phyloP scores from a whole-genome alignment of 768 basidiomycete genomes.

The Nevesoporus exiguus region DNA sequence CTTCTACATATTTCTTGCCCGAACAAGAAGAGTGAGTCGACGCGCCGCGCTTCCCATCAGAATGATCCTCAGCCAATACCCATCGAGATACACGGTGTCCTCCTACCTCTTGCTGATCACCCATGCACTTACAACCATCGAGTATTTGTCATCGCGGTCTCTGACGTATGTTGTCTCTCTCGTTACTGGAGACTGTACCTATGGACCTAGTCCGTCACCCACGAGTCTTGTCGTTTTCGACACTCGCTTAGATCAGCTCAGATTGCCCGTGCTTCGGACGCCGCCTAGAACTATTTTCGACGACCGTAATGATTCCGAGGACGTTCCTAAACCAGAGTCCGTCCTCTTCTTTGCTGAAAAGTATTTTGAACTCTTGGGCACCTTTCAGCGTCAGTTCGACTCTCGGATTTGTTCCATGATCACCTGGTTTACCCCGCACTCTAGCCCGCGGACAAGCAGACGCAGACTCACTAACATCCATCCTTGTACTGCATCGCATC shows the following conservation, averaged over 20 bases:
- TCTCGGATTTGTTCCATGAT: neutral
- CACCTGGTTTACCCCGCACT: conserved; percentile 1
- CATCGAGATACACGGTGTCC: conserved; percentile 37
- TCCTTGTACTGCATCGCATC: conserved; percentile 14
- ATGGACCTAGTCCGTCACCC: conserved; percentile 15
- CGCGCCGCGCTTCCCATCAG: neutral
- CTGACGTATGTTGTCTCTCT: conserved; percentile 18
- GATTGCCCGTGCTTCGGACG: conserved; percentile 44
- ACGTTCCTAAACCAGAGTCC: conserved; percentile 31
- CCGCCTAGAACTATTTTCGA: conserved; percentile 15
- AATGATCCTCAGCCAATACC: neutral
- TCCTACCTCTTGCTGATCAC: conserved; percentile 51
- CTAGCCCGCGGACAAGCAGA: conserved; percentile 12
- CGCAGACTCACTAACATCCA: neutral
- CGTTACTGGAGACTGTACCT: neutral
- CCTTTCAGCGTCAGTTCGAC: conserved; percentile 42
- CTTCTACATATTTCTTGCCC: conserved; percentile 50
- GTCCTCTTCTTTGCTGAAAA: conserved; percentile 43
- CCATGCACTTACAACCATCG: conserved; percentile 42
- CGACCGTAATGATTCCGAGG: conserved; percentile 17
- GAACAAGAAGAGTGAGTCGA: conserved; percentile 24
- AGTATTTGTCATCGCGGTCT: conserved; percentile 32
- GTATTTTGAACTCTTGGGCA: conserved; percentile 53
- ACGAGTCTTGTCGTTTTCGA: conserved; percentile 56
- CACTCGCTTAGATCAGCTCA: conserved; percentile 48